phyloP scores from a whole-genome alignment of 192 early-diverging fungal species.

The Gonapodya prolifera region DNA sequence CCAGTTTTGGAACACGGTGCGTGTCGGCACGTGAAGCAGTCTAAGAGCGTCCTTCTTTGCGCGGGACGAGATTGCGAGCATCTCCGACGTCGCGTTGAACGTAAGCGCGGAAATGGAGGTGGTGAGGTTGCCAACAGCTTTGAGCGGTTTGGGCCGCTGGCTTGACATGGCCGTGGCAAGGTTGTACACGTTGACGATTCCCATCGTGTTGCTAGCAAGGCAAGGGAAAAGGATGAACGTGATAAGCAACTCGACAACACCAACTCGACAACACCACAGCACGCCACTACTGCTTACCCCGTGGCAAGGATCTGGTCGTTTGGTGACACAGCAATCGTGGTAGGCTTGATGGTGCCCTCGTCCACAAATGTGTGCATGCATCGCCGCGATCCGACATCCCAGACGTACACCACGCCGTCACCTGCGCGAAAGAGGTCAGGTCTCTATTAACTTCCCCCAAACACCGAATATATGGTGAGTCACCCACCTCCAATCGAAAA shows the following conservation, averaged over 20 bases:
- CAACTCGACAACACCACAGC: not conserved
- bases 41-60: conserved; percentile 65
- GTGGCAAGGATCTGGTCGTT: conserved; percentile 69
- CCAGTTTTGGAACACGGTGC: conserved; percentile 86
- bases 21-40: conserved; percentile 69
- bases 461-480: not conserved
- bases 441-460: conserved; percentile 3
- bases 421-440: conserved; percentile 7
- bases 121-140: conserved; percentile 73
- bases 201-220: conserved; percentile 42
- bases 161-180: conserved; percentile 20
- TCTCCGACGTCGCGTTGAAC: conserved; percentile 80
- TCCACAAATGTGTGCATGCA: conserved; percentile 73
- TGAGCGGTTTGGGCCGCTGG: conserved; percentile 46
- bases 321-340: conserved; percentile 52
- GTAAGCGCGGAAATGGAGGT: conserved; percentile 55
- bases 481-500: conserved; percentile 52
- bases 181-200: conserved; percentile 87
- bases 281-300: conserved; percentile 41
- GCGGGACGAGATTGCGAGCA: conserved; percentile 64
- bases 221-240: not conserved
- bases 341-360: conserved; percentile 66
- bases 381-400: conserved; percentile 60
- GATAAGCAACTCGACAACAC: conserved; percentile 1
- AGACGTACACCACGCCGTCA: conserved; percentile 82